Conservation (phyloP, 164 flowering plant genomes). For the Brasenia schreberi region DNA sequence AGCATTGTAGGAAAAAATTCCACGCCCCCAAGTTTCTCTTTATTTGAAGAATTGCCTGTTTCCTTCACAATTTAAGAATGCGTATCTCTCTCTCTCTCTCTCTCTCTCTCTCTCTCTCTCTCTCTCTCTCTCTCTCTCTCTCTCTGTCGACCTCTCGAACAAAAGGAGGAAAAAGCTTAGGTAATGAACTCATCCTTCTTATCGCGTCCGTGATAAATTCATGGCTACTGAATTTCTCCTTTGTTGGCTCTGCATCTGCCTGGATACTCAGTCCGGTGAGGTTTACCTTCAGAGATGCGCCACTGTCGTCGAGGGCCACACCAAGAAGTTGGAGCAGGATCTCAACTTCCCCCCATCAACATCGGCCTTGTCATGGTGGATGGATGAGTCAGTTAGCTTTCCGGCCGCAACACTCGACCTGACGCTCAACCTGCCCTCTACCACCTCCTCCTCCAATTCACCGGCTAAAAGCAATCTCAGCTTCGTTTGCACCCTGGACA, state of each 20-base stretch:
- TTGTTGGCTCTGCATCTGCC: not conserved
- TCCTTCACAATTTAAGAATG: not conserved
- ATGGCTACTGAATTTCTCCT: not conserved
- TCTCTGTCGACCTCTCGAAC: not conserved
- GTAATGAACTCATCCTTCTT: not conserved
- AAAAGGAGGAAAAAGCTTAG: not conserved
- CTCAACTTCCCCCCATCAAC: constrained; percentile 9
- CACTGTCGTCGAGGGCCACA: constrained; percentile 20
- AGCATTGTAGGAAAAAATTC: too few relatives aligned
- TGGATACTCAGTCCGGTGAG: constrained; percentile 18
- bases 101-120: not conserved
- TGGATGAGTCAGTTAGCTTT: constrained; percentile 2
- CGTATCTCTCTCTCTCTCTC: not conserved
- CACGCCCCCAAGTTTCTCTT: too few relatives aligned
- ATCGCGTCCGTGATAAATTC: not conserved
- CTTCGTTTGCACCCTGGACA: constrained; percentile 86
- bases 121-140: not conserved
- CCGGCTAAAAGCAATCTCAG: constrained; percentile 20
- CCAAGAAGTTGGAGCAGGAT: constrained; percentile 6
- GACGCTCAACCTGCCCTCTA: constrained; percentile 26
- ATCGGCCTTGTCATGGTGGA: constrained; percentile 1
- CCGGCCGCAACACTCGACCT: constrained; percentile 39
- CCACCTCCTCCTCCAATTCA: not conserved
- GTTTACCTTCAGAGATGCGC: constrained; percentile 50
- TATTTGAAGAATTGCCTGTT: too few relatives aligned